These are phyloP conservation scores for Furcasterigmium furcatum DNA, from an alignment of 2,329 filamentous ascomycete genomes.

Conservation along the genomic window DNA sequence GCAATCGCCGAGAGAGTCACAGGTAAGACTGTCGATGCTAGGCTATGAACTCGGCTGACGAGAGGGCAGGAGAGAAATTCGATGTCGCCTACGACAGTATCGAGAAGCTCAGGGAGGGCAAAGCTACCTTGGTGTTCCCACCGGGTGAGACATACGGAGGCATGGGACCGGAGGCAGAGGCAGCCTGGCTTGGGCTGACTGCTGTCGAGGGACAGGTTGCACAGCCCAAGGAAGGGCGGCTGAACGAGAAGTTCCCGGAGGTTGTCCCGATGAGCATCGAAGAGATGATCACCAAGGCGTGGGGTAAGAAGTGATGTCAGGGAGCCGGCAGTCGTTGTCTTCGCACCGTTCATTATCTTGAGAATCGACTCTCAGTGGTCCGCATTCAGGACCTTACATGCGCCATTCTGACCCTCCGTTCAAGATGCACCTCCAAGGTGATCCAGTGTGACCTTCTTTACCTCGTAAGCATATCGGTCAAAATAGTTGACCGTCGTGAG, in stretches of 20 bases:
- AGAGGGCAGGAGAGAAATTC: neutral
- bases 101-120: neutral
- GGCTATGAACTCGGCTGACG: no score
- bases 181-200: neutral
- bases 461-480: no score
- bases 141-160: neutral
- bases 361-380: no score
- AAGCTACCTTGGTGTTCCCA: neutral
- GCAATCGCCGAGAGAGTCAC: neutral
- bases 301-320: neutral
- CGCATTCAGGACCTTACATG: no score
- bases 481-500: no score
- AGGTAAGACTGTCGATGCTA: no score
- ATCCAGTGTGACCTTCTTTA: no score
- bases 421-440: no score
- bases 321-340: no score
- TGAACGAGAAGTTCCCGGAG: neutral
- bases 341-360: no score
- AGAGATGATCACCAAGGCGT: neutral
- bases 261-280: neutral
- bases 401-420: no score
- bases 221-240: neutral
- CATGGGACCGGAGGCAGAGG: neutral
- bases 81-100: neutral
- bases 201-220: neutral